A percentile compares a stretch with the other conserved stretches of the same genome.
Conservation (phyloP, 1,139 yeast species). For the Protomyces arabidopsidicola region DNA sequence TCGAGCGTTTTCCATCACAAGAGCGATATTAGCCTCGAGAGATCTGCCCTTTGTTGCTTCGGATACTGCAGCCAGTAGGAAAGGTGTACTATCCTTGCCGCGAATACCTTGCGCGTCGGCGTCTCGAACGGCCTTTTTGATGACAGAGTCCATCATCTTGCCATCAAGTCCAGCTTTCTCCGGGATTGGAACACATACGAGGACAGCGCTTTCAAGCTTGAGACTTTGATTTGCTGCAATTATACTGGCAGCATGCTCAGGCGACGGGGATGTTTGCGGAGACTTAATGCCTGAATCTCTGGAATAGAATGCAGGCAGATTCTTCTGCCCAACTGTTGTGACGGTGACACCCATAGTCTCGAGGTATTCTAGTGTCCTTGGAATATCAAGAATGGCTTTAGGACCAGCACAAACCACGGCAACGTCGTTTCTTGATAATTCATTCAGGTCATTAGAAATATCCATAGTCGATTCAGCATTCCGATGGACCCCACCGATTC, state of each 20-base stretch:
- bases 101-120: slow-evolving; percentile 53
- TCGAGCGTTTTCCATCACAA: slow-evolving; percentile 71
- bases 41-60: slow-evolving; percentile 63
- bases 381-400: slow-evolving; percentile 75
- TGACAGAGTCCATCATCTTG: slow-evolving; percentile 51
- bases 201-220: slow-evolving; percentile 59
- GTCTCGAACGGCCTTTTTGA: slow-evolving; percentile 54
- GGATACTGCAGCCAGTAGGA: slow-evolving; percentile 60
- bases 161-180: slow-evolving; percentile 55
- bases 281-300: slow-evolving; percentile 68
- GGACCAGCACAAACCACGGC: slow-evolving; percentile 92
- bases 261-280: slow-evolving; percentile 28
- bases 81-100: slow-evolving; percentile 81
- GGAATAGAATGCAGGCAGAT: slow-evolving; percentile 78
- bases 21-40: slow-evolving; percentile 64
- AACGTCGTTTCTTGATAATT: slow-evolving; percentile 74
- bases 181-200: slow-evolving; percentile 84
- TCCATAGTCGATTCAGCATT: slow-evolving; percentile 74
- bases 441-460: slow-evolving; percentile 81
- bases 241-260: slow-evolving; percentile 25
- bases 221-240: slow-evolving; percentile 48
- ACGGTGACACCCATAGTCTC: slow-evolving; percentile 78
- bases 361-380: slow-evolving; percentile 73
- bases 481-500: slow-evolving; percentile 87
- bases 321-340: slow-evolving; percentile 45